phyloP scores from a whole-genome alignment of 768 basidiomycete genomes.

The Clitopilus passeckerianus region DNA sequence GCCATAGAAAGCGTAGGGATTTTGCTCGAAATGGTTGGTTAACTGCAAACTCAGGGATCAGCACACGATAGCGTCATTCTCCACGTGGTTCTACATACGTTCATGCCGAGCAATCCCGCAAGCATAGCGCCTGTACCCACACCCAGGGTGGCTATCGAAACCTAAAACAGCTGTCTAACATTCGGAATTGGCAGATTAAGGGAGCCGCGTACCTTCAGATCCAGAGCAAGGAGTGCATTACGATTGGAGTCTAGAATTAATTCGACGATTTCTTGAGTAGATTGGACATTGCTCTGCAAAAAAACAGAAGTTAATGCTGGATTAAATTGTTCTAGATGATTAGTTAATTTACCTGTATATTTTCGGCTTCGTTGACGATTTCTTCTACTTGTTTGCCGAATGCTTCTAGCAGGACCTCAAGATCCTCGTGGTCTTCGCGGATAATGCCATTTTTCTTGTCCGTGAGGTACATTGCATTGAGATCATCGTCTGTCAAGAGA shows the following conservation, averaged over 20 bases:
- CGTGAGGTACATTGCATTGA: conserved; percentile 93
- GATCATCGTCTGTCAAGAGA: conserved; percentile 73
- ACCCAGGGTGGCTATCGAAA: conserved; percentile 94
- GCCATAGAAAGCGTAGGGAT: conserved; percentile 68
- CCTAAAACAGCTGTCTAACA: conserved; percentile 30
- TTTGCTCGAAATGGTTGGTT: conserved; percentile 65
- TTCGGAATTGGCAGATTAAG: background rate
- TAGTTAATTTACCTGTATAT: conserved; percentile 54
- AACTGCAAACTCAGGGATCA: conserved; percentile 39
- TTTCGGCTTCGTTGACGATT: conserved; percentile 90
- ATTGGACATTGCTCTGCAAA: conserved; percentile 84
- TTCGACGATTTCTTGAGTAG: conserved; percentile 97
- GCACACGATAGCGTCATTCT: conserved; percentile 5
- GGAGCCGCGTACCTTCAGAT: conserved; percentile 61
- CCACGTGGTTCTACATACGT: conserved; percentile 47
- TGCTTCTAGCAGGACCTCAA: conserved; percentile 90
- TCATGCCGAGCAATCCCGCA: conserved; percentile 95
- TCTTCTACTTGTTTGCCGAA: conserved; percentile 97
- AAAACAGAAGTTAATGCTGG: background rate
- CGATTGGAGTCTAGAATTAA: conserved; percentile 95
- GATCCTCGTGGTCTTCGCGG: conserved; percentile 88
- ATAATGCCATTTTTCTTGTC: conserved; percentile 65
- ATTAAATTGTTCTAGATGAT: background rate
- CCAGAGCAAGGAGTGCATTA: conserved; percentile 85
- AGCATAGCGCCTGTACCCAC: conserved; percentile 86